Evolutionary conservation across 257 asterid species (phyloP).

Genomic region (Fraxinus cuspidata): DNA sequence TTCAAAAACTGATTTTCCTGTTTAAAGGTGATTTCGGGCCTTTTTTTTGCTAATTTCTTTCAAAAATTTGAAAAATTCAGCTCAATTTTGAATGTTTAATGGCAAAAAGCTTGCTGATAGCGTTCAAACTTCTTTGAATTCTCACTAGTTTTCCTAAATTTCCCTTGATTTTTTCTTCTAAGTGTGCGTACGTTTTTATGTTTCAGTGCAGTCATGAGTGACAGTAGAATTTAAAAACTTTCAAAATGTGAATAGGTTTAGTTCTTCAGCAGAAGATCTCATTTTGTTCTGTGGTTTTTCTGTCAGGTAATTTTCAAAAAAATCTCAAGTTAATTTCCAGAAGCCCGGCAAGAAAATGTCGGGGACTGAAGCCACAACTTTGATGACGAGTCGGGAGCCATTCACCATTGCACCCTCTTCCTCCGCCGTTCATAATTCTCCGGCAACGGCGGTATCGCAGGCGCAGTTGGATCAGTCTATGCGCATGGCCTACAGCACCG

Average conservation of each 20-base stretch:
- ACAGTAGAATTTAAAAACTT: background rate
- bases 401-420: conserved; percentile 20
- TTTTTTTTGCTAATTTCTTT: conserved; percentile 32
- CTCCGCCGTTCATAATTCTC: conserved; percentile 8
- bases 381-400: conserved; percentile 35
- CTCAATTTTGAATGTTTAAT: conserved; percentile 24
- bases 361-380: conserved; percentile 33
- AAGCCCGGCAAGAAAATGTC: conserved; percentile 40
- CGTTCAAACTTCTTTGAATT: conserved; percentile 21
- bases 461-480: conserved; percentile 35
- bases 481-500: conserved; percentile 36
- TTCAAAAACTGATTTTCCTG: conserved; percentile 32
- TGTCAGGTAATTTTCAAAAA: conserved; percentile 21
- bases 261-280: conserved; percentile 34
- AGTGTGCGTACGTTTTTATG: background rate
- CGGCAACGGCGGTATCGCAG: conserved; percentile 28
- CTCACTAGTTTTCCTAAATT: conserved; percentile 25
- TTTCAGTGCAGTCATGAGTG: conserved; percentile 1
- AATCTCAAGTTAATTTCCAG: conserved; percentile 23
- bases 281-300: background rate
- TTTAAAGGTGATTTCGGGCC: conserved; percentile 33
- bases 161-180: background rate
- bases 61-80: conserved; percentile 25
- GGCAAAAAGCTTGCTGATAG: conserved; percentile 4
- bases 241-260: conserved; percentile 19